Percentiles rank a stretch among this genome's conserved stretches.
These are phyloP conservation scores for Xylaria acuta DNA, from an alignment of 495 filamentous ascomycete species.

Conservation along the genomic window DNA sequence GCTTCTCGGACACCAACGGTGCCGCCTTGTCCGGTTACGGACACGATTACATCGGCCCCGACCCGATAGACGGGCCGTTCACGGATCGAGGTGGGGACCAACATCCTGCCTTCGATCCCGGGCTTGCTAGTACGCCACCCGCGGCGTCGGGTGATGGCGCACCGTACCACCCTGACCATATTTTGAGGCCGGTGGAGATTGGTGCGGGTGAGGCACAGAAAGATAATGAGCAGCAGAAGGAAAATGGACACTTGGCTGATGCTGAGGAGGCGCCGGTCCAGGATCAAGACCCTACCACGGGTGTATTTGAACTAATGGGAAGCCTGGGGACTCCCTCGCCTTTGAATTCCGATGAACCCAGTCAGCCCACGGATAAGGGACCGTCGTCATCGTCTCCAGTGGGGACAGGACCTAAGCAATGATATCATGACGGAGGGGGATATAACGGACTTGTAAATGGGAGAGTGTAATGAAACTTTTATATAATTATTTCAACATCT, in stretches of 20 bases:
- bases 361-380: not conserved
- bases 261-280: not conserved
- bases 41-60: conserved; percentile 45
- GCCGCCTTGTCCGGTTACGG: conserved; percentile 30
- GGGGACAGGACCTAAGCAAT: not conserved
- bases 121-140: conserved; percentile 27
- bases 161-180: conserved; percentile 19
- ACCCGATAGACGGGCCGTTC: conserved; percentile 43
- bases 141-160: conserved; percentile 23
- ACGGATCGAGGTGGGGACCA: conserved; percentile 33
- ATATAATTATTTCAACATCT: conserved; percentile 9
- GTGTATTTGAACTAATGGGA: conserved; percentile 22
- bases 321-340: conserved; percentile 12
- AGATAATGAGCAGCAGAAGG: conserved; percentile 9
- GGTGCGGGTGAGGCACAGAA: conserved; percentile 15
- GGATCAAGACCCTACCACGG: not conserved
- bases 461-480: conserved; percentile 19
- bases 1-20: conserved; percentile 28
- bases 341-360: not conserved
- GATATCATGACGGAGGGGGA: not conserved
- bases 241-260: not conserved
- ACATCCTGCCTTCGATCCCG: not conserved
- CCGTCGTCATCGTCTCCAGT: not conserved
- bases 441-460: not conserved
- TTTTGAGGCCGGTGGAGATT: conserved; percentile 19